A percentile compares a stretch with the other conserved stretches of the same genome.
phyloP scores from a whole-genome alignment of 495 filamentous ascomycete genomes.

The Aspergillus egyptiacus region DNA sequence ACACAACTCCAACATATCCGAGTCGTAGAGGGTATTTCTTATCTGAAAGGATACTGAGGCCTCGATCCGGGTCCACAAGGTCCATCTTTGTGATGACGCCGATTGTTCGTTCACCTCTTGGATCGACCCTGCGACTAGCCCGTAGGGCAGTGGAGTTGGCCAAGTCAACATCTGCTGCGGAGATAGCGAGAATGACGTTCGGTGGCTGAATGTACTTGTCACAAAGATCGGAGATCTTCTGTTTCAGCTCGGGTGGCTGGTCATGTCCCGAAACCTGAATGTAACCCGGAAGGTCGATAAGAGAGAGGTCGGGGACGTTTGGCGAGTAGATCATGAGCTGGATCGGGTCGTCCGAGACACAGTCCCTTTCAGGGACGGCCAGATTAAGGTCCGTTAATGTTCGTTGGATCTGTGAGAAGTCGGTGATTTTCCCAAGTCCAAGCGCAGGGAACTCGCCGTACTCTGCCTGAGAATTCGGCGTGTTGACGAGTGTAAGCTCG shows the following conservation, averaged over 20 bases:
- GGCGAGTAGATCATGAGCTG: constrained; percentile 93
- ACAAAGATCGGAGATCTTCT: constrained; percentile 92
- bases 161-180: constrained; percentile 92
- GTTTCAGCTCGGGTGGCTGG: constrained; percentile 86
- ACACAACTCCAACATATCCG: constrained; percentile 96
- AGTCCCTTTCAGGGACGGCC: constrained; percentile 81
- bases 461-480: constrained; percentile 80
- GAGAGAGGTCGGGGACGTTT: constrained; percentile 88
- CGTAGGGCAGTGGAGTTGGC: constrained; percentile 93
- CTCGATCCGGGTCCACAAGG: constrained; percentile 79
- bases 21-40: constrained; percentile 90
- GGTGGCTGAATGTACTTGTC: constrained; percentile 97
- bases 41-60: constrained; percentile 70
- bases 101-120: constrained; percentile 90
- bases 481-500: constrained; percentile 94
- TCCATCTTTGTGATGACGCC: constrained; percentile 99
- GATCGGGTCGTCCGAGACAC: constrained; percentile 94
- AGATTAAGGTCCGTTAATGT: constrained; percentile 93
- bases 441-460: constrained; percentile 96
- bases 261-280: constrained; percentile 90
- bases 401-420: constrained; percentile 87
- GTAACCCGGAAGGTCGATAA: constrained; percentile 96
- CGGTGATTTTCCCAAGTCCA: constrained; percentile 82
- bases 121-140: constrained; percentile 87
- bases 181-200: constrained; percentile 96